Conservation (phyloP, 306 rosid species). For the Castanea mollissima region DNA sequence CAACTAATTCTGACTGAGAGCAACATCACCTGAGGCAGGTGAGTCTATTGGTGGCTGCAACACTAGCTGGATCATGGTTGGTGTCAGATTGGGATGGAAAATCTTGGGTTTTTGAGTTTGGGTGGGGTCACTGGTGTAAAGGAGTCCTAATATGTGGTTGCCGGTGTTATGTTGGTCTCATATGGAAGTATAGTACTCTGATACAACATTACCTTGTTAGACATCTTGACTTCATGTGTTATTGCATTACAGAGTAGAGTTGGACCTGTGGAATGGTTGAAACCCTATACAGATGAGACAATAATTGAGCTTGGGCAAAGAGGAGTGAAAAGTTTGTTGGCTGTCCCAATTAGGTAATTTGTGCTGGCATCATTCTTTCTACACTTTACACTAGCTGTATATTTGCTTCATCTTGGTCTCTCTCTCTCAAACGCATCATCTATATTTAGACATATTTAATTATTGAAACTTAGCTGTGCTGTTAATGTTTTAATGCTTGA, state of each 20-base stretch:
- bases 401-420: neutral
- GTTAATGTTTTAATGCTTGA: constrained; percentile 21
- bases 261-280: constrained; percentile 99
- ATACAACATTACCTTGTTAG: too few species aligned
- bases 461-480: neutral
- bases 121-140: too few species aligned
- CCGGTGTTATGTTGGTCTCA: too few species aligned
- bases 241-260: constrained; percentile 79
- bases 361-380: neutral
- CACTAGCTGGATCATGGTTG: too few species aligned
- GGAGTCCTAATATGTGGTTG: too few species aligned
- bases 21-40: too few species aligned
- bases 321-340: constrained; percentile 84
- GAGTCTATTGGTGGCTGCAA: too few species aligned
- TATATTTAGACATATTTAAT: neutral
- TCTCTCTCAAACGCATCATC: neutral
- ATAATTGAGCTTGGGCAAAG: constrained; percentile 88
- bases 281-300: constrained; percentile 97
- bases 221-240: neutral
- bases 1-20: too few species aligned
- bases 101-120: too few species aligned
- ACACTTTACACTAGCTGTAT: neutral
- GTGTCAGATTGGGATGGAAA: too few species aligned
- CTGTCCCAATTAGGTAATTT: constrained; percentile 90
- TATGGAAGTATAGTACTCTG: too few species aligned